Evolutionary conservation across 306 rosid genomes (phyloP).

Genomic region (Lablab purpureus): DNA sequence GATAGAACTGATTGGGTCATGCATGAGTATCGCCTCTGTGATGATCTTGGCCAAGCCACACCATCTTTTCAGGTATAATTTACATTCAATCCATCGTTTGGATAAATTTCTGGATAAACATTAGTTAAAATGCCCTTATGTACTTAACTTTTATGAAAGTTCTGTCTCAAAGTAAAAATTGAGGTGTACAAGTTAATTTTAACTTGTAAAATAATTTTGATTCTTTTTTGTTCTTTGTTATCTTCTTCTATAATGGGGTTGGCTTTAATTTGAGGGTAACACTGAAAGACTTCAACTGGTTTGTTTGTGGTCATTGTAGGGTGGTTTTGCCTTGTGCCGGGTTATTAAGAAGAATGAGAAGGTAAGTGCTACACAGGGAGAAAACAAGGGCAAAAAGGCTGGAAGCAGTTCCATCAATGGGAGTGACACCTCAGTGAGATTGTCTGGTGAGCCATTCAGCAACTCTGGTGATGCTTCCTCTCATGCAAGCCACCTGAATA

Average conservation of each 20-base stretch:
- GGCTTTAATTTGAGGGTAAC: neutral
- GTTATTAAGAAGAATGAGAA: conserved; percentile 80
- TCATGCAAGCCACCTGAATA: conserved; percentile 52
- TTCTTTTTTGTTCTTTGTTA: neutral
- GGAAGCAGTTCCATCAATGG: conserved; percentile 54
- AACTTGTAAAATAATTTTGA: neutral
- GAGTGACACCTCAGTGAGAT: conserved; percentile 48
- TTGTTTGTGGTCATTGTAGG: conserved; percentile 51
- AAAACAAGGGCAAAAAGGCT: conserved; percentile 53
- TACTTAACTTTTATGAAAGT: neutral
- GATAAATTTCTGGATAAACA: neutral
- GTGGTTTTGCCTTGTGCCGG: conserved; percentile 84
- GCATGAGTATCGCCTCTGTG: conserved; percentile 87
- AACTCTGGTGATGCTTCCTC: conserved; percentile 58
- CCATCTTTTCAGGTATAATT: conserved; percentile 65
- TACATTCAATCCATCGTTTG: neutral
- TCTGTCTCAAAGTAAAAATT: neutral
- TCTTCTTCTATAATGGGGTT: neutral
- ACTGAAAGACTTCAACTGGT: conserved; percentile 28
- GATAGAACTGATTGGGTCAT: conserved; percentile 89
- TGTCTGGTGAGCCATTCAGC: conserved; percentile 49
- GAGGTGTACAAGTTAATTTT: neutral
- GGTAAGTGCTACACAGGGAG: conserved; percentile 51
- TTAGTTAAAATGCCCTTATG: neutral
- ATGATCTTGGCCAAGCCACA: conserved; percentile 61